Base-by-base conservation (phyloP, 768 basidiomycete species). In the Mycena polygramma region DNA sequence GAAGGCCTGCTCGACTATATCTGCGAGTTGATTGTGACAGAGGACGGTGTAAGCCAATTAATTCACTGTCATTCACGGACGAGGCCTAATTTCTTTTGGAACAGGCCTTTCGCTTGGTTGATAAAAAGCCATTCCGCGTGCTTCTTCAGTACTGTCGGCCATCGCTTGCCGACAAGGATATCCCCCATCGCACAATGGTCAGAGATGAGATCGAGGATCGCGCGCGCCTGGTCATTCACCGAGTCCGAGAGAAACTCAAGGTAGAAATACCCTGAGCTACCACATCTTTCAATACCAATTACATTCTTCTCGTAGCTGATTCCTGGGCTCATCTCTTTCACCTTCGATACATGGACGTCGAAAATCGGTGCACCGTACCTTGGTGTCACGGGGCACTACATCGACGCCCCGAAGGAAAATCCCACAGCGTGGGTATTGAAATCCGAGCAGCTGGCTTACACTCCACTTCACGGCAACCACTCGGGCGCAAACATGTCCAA, bases 91-190 rank as follows among this genome's bases (percentile, higher is more conserved):
- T 13, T 15, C n/a, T n/a, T n/a, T n/a, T n/a, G n/a, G 19, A 39
- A 22, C 43, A 78, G 76, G 63, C 76, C 5, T 77, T 77, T 63
- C n/a, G 17, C 15, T 53, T 77, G 8, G 70, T 78, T 7, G 73
- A 77, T 6, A 73, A 73, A 45, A 45, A 52, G 2, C 51, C 74
- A 0, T 77, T 79, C 49, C 64, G 71, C 1, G 54, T 26, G 4
- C 70, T 79, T 8, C 69, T 79, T 43, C 60, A 48, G 30, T 79
- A 74, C 51, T 66, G 68, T 26, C 58, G 74, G 0, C 77, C 76
- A 0, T 51, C 52, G 2, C 68, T 71, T 7, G 54, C 57, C 4
- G 72, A 77, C 0, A 51, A 22, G 11, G 77, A 78, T 30, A 77
- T 79, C 39, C 77, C 75, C 4, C 69, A 75, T 62, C 72, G 67